Percentiles rank a stretch among this genome's conserved stretches.
Evolutionary conservation across 495 filamentous ascomycete genomes (phyloP).

Genomic region (Filosporella fistucella): DNA sequence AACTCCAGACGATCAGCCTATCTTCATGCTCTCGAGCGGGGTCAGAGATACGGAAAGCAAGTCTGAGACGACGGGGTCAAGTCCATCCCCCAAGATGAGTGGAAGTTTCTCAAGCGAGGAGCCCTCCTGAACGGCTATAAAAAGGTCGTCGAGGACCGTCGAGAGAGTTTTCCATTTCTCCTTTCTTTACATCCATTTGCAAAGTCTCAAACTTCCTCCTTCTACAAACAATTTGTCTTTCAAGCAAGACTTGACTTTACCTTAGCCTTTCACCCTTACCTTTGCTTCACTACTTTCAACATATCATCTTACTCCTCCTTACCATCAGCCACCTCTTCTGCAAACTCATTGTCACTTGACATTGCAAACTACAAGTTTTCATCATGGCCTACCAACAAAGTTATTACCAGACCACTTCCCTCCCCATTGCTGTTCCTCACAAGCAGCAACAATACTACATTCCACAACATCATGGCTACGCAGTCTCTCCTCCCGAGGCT

Average conservation of each 20-base stretch:
- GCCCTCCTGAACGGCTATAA: conserved; percentile 53
- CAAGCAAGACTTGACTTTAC: conserved; percentile 24
- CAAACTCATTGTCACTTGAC: conserved; percentile 7
- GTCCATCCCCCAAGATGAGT: conserved; percentile 30
- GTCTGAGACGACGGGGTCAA: conserved; percentile 32
- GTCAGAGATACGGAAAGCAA: conserved; percentile 37
- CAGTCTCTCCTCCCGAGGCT: conserved; percentile 69
- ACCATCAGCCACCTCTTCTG: conserved; percentile 1
- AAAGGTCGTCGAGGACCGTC: conserved; percentile 38
- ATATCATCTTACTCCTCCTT: conserved; percentile 1
- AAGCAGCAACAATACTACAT: conserved; percentile 54
- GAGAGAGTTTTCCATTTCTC: conserved; percentile 53
- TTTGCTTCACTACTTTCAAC: background rate
- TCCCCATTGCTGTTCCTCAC: conserved; percentile 59
- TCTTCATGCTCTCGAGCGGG: conserved; percentile 40
- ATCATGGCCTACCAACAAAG: conserved; percentile 24
- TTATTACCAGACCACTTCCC: conserved; percentile 46
- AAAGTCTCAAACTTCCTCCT: conserved; percentile 28
- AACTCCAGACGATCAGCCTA: conserved; percentile 20
- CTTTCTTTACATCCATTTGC: conserved; percentile 39
- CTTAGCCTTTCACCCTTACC: conserved; percentile 19
- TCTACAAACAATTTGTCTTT: conserved; percentile 21
- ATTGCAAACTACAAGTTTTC: conserved; percentile 9
- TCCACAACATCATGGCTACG: conserved; percentile 50
- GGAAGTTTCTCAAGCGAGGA: conserved; percentile 39